A percentile compares a stretch with the other conserved stretches of the same genome.
These are phyloP conservation scores for Eutrema salsugineum DNA, from an alignment of 441 rosid genomes.

Conservation along the genomic window DNA sequence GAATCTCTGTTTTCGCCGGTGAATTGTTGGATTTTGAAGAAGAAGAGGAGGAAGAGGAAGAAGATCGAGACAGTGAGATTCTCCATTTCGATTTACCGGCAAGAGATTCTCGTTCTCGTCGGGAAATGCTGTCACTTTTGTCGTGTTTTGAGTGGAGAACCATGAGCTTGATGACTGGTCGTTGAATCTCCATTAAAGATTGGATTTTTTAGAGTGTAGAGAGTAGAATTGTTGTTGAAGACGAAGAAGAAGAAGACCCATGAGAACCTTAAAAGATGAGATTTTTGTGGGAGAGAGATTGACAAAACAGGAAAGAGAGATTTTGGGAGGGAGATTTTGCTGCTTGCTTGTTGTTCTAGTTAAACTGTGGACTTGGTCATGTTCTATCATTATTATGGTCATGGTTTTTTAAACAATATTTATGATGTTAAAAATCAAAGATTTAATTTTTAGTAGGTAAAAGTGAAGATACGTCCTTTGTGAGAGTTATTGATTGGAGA, in stretches of 20 bases:
- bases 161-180: conserved; percentile 48
- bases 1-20: conserved; percentile 26
- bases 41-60: conserved; percentile 29
- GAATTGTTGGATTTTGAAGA: conserved; percentile 15
- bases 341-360: conserved; percentile 6
- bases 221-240: conserved; percentile 4
- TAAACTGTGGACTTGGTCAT: conserved; percentile 27
- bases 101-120: conserved; percentile 19
- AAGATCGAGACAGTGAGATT: conserved; percentile 39
- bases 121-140: conserved; percentile 12
- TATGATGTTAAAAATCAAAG: background rate
- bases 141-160: conserved; percentile 26
- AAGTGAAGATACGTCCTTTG: conserved; percentile 31
- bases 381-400: background rate
- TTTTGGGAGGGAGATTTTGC: conserved; percentile 29
- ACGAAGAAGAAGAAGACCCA: conserved; percentile 26
- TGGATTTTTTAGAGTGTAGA: background rate
- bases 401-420: background rate
- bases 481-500: conserved; percentile 20
- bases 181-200: conserved; percentile 61
- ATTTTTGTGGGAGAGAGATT: conserved; percentile 20
- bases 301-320: conserved; percentile 23
- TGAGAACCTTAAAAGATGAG: conserved; percentile 22
- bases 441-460: background rate
- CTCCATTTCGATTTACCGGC: conserved; percentile 45